A percentile compares a stretch with the other conserved stretches of the same genome.
phyloP scores from a whole-genome alignment of 1,139 yeast species.

The Yamadazyma dendronema region DNA sequence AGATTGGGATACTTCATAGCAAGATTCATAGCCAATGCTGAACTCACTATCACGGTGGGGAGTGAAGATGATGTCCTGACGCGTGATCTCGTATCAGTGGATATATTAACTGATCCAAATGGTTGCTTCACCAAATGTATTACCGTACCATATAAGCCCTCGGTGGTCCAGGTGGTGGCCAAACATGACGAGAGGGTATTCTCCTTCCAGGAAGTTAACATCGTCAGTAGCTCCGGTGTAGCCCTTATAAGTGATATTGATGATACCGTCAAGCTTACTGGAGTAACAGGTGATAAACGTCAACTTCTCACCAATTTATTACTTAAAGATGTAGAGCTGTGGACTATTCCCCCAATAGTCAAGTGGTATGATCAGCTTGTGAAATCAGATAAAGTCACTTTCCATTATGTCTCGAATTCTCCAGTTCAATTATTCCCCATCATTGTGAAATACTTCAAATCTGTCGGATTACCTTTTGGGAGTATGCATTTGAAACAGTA shows the following conservation, averaged over 20 bases:
- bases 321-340: conserved; percentile 57
- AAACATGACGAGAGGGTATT: conserved; percentile 44
- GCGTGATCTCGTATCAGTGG: conserved; percentile 23
- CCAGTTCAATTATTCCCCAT: conserved; percentile 86
- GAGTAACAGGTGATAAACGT: conserved; percentile 84
- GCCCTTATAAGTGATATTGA: conserved; percentile 90
- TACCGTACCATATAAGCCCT: conserved; percentile 54
- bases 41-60: conserved; percentile 51
- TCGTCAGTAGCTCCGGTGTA: conserved; percentile 50
- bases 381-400: conserved; percentile 44
- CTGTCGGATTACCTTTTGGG: conserved; percentile 63
- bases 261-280: conserved; percentile 88
- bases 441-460: conserved; percentile 56
- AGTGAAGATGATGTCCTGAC: conserved; percentile 28
- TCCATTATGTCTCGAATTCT: conserved; percentile 92
- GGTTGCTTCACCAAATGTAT: conserved; percentile 58
- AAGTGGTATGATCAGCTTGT: conserved; percentile 58
- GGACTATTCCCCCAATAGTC: conserved; percentile 73
- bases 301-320: conserved; percentile 77
- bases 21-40: conserved; percentile 52
- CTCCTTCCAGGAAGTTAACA: conserved; percentile 42
- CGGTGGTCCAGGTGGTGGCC: conserved; percentile 43
- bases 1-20: conserved; percentile 63
- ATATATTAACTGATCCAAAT: conserved; percentile 50
- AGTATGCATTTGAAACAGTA: conserved; percentile 87